These are phyloP conservation scores for Brassica balearica DNA, from an alignment of 441 rosid species.

Conservation along the genomic window DNA sequence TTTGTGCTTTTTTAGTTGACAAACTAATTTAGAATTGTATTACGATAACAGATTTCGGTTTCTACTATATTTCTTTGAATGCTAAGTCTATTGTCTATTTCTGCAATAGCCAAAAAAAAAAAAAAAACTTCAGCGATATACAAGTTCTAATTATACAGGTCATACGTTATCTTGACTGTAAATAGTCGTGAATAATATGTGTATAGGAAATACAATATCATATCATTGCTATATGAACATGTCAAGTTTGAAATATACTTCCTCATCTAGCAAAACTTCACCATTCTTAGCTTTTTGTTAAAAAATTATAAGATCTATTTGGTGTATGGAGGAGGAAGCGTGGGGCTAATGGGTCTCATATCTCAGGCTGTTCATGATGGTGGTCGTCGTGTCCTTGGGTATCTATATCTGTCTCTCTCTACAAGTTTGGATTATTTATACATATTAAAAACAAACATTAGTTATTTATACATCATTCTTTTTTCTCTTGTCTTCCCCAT, in stretches of 20 bases:
- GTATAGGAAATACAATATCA: neutral
- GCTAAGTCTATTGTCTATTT: neutral
- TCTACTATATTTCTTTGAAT: neutral
- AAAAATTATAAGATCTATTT: constrained; percentile 52
- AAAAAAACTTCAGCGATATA: constrained; percentile 5
- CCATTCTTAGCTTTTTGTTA: neutral
- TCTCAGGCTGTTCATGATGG: constrained; percentile 75
- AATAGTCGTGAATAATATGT: neutral
- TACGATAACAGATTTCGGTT: neutral
- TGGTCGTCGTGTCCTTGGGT: constrained; percentile 78
- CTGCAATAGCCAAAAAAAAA: neutral
- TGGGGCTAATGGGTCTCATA: constrained; percentile 75
- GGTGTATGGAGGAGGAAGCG: constrained; percentile 85
- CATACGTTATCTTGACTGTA: constrained; percentile 4
- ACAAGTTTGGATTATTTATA: neutral
- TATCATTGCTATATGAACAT: neutral
- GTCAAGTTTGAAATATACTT: neutral
- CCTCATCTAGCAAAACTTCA: constrained; percentile 4
- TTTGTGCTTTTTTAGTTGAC: neutral
- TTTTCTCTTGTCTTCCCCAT: constrained; percentile 7
- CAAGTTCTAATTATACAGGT: neutral
- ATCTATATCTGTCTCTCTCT: neutral
- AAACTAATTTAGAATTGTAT: neutral
- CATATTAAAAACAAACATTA: neutral
- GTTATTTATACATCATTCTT: constrained; percentile 18